Evolutionary conservation across 2,329 filamentous ascomycete genomes (phyloP).

Genomic region (Pseudogymnoascus sp.): DNA sequence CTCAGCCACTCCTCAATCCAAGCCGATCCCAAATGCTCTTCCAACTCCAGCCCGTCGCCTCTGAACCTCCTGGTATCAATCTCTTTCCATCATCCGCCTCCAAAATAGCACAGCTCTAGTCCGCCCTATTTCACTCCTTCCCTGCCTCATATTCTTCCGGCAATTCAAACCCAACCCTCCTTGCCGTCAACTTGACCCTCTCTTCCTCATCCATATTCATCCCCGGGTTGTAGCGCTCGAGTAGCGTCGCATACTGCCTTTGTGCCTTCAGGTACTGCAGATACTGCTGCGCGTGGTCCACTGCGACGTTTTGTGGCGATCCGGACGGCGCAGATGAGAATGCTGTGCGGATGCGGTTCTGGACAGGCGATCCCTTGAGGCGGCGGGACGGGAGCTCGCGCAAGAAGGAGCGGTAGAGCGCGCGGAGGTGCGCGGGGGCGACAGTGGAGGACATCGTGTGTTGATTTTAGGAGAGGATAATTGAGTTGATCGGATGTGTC

Average conservation of each 20-base stretch:
- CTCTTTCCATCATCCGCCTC: not conserved
- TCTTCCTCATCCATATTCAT: conserved; percentile 85
- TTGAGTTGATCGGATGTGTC: not conserved
- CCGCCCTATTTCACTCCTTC: conserved; percentile 13
- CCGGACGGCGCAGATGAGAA: conserved; percentile 26
- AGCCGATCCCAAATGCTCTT: not conserved
- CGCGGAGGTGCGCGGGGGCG: conserved; percentile 51
- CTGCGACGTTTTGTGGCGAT: conserved; percentile 14
- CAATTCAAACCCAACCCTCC: conserved; percentile 85
- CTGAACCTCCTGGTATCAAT: not conserved
- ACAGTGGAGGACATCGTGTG: conserved; percentile 3
- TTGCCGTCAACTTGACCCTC: conserved; percentile 72
- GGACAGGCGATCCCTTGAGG: conserved; percentile 57
- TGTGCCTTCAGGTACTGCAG: conserved; percentile 79
- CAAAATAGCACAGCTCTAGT: not conserved
- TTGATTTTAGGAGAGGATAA: not conserved
- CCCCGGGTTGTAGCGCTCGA: conserved; percentile 91
- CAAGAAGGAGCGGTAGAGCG: conserved; percentile 81
- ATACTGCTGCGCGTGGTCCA: conserved; percentile 65
- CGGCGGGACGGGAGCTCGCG: conserved; percentile 77
- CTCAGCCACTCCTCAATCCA: not conserved
- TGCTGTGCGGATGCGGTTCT: conserved; percentile 57
- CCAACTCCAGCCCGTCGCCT: not conserved
- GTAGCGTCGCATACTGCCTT: conserved; percentile 68
- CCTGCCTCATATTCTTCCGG: conserved; percentile 52